Percentiles rank a stretch among this genome's conserved stretches.
phyloP scores from a whole-genome alignment of 2,329 filamentous ascomycete genomes.

The Neurospora crassa region DNA sequence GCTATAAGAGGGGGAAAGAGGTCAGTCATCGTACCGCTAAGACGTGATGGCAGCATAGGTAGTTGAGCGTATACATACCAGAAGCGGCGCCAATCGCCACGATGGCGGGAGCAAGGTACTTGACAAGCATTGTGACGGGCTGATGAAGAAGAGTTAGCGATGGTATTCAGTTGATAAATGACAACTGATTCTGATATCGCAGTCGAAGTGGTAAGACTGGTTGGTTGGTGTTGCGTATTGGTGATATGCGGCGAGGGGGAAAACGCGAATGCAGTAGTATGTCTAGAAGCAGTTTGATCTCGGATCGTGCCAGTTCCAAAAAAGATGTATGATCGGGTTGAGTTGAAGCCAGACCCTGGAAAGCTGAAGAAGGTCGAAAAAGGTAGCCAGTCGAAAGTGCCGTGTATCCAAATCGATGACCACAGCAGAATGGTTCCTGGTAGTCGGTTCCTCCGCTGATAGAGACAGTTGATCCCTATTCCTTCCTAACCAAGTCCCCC shows the following conservation, averaged over 20 bases:
- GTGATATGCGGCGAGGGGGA: slow-evolving; percentile 4
- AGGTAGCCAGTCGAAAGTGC: neutral
- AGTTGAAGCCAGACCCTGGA: neutral
- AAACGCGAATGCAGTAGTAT: slow-evolving; percentile 12
- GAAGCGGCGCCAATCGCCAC: slow-evolving; percentile 29
- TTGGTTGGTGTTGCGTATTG: neutral
- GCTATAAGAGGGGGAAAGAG: slow-evolving; percentile 15
- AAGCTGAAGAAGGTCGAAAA: neutral
- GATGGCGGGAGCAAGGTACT: slow-evolving; percentile 32
- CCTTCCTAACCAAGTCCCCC: neutral
- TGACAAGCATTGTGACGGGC: slow-evolving; percentile 32
- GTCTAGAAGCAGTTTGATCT: slow-evolving; percentile 9
- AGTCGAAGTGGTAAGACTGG: slow-evolving; percentile 4
- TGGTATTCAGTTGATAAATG: slow-evolving; percentile 1
- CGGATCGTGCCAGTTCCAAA: slow-evolving; percentile 13
- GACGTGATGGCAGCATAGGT: neutral
- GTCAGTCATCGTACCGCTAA: slow-evolving; percentile 7
- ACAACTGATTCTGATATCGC: neutral
- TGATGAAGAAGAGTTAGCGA: slow-evolving; percentile 4
- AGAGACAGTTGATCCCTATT: neutral
- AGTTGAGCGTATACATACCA: slow-evolving; percentile 24
- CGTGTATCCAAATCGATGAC: neutral
- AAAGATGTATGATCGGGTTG: slow-evolving; percentile 9
- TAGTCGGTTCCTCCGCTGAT: neutral
- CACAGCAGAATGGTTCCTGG: neutral